Evolutionary conservation across 352 stramenopile species (phyloP), one percentile per base, ranked within the genome.

Genomic region (Hyaloperonospora arabidopsidis): DNA sequence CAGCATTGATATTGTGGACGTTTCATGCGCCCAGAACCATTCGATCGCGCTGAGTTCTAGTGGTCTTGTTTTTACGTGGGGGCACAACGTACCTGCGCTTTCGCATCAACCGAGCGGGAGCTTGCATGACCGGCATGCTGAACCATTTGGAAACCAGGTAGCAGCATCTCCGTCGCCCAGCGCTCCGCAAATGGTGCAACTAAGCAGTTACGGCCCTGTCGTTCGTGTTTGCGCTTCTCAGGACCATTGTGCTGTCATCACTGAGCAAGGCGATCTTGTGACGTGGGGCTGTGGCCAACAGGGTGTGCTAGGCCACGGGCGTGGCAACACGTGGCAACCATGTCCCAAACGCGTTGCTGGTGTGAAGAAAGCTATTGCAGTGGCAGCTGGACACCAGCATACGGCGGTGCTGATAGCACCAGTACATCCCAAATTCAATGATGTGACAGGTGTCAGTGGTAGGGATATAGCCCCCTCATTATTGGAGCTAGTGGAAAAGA

Each of bases 21-120:
- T 93, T 36, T 86, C 79, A 15, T 93, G 78, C 39, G 82, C 82
- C 12, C 76, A 74, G 35, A 86, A 89, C 35, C 79, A 93, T 45
- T 90, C 79, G 10, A 93, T 93, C 23, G 82, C 79, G 10, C 57
- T 90, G n/a, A 73, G 65, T 25, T 62, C 68, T 21, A 72, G 68
- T 21, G 82, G 82, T 15, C 69, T 68, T 1, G 82, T 93, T 0
- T 90, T 80, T 52, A 89, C 79, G 15, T 93, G 82, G 79, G 74
- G 82, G 0, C 77, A 87, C 52, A 86, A 87, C 54, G 70, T 67
- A 25, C 73, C 79, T 29, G 74, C 79, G 45, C 70, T 89, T 0
- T 87, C 76, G 22, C 74, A 87, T 32, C 58, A 68, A 43, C 43
- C 55, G 5, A 66, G 32, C 18, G 60, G 25, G 19, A 55, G 12